Base-by-base conservation (phyloP, 345 rosid genomes). In the Lagerstroemia speciosa region DNA sequence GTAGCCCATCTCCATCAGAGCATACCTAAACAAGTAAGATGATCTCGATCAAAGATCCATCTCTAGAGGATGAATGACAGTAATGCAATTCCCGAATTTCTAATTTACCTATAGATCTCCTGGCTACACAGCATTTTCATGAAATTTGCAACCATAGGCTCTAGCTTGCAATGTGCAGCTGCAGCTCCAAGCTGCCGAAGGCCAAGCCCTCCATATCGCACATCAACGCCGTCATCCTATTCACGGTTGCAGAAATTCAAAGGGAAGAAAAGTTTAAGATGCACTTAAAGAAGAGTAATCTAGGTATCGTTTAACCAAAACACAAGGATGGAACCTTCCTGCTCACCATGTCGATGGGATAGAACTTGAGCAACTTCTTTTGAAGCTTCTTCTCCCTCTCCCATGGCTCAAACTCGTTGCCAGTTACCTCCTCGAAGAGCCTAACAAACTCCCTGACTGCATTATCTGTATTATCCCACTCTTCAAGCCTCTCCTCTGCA, bases 371-470 rank as follows among this genome's bases (percentile, higher is more conserved):
- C 11, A 80, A 80, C 73, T 86, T 88, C 78, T 93, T 93, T 64
- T 87, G 79, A 60, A 90, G 81, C 75, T 81, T 87, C 78, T 87
- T 87, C 69, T 90, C 90, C 71, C 85, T 82, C 66, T 93, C 98
- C 93, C 93, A 90, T 4, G 89, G 90, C 78, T 80, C 88, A 24
- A 93, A 93, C 53, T 88, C 89, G 62, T 90, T 90, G 14, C 93
- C 89, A 11, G 93, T 88, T n/a, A 84, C 61, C 55, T 85, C 92
- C 74, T 90, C 89, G 37, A 89, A 89, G 3, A 87, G 82, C 75
- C 38, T 83, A 0, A 72, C 81, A 31, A 89, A 90, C 77, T 90
- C 93, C 75, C 80, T 83, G 26, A 93, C 68, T 5, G 93, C 97
- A 64, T 52, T 68, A 6, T 81, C 79, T 16, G 68, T 83, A 14